Conservation (phyloP, 768 basidiomycete species). For the Pleurotus giganteus region DNA sequence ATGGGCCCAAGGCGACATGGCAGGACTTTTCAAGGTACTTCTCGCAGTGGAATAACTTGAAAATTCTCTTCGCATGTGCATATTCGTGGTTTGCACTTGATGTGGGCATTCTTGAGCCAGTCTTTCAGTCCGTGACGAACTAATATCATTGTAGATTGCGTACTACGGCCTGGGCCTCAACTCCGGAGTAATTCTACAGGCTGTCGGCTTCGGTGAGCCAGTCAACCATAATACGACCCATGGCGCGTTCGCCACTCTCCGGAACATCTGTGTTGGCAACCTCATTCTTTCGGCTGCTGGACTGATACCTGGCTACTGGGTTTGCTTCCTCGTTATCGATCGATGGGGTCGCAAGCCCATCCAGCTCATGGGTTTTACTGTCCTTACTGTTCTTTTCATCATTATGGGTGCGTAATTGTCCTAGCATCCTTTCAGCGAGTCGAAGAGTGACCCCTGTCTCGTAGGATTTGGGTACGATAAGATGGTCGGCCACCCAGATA, state of each 20-base stretch:
- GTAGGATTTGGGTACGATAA: constrained; percentile 67
- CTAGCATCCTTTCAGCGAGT: neutral
- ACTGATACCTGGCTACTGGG: constrained; percentile 79
- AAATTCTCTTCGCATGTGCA: constrained; percentile 71
- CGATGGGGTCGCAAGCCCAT: constrained; percentile 79
- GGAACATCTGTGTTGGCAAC: constrained; percentile 71
- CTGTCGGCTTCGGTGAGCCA: constrained; percentile 68
- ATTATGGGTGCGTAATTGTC: constrained; percentile 52
- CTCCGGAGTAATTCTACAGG: constrained; percentile 66
- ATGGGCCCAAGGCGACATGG: constrained; percentile 59
- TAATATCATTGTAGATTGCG: constrained; percentile 49
- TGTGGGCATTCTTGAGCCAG: constrained; percentile 31
- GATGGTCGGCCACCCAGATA: constrained; percentile 39
- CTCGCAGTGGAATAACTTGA: constrained; percentile 70
- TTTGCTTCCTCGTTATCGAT: constrained; percentile 62
- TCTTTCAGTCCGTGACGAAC: neutral
- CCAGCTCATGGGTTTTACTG: constrained; percentile 71
- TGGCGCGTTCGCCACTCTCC: constrained; percentile 53
- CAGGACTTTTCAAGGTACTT: constrained; percentile 71
- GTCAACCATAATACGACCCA: constrained; percentile 17
- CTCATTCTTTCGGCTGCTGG: constrained; percentile 73
- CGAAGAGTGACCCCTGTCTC: constrained; percentile 4
- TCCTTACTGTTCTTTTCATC: constrained; percentile 63
- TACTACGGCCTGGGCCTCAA: constrained; percentile 89
- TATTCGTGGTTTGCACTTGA: constrained; percentile 92